Base-by-base conservation (phyloP, 2,329 filamentous ascomycete species). In the Fonsecaea pedrosoi region DNA sequence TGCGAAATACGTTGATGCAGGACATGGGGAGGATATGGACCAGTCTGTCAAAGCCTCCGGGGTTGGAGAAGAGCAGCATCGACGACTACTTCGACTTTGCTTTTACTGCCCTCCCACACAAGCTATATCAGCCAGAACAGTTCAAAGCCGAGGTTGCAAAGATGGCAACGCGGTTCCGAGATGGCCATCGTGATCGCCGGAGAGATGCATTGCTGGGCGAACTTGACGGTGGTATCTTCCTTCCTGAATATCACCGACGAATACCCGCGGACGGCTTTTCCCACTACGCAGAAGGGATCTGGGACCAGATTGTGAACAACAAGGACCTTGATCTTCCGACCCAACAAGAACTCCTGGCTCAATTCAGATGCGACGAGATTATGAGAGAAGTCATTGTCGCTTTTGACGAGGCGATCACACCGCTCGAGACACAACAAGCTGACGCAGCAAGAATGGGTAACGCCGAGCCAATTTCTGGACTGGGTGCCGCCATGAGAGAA, bases 1-100 rank as follows among this genome's bases (percentile, higher is more conserved):
- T 99, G 62, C 91, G 93, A 76, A 91, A 92, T 74, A 99, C 95
- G 0, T 82, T 99, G 57, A 84, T 97, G 71, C 92, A 96, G 80
- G 95, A 98, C 78, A 84, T 99, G 69, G 89, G 89, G 59, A 92
- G 94, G 77, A 92, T 99, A 74, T 99, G 95, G 95, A 86, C 90
- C 2, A 91, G 92, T 57, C 90, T 99, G 68, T 94, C 94, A 48
- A 99, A 99, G 78, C 95, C 95, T 3, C 81, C 89, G 37, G 94
- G 94, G 0, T 85, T 98, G 64, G 95, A 99, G 77, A 88, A 89
- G 72, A 94, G 94, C 21, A 88, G 86, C 65, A 98, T 99, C 71
- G 92, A 95, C 73, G 94, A 99, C 77, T 99, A 98, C 82, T 99
- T 99, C 75, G 95, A 99, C 81, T 98, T 99, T 79, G 94, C 93